phyloP scores from a whole-genome alignment of 176 grass and related monocot species.

The Rhynchospora pubera region DNA sequence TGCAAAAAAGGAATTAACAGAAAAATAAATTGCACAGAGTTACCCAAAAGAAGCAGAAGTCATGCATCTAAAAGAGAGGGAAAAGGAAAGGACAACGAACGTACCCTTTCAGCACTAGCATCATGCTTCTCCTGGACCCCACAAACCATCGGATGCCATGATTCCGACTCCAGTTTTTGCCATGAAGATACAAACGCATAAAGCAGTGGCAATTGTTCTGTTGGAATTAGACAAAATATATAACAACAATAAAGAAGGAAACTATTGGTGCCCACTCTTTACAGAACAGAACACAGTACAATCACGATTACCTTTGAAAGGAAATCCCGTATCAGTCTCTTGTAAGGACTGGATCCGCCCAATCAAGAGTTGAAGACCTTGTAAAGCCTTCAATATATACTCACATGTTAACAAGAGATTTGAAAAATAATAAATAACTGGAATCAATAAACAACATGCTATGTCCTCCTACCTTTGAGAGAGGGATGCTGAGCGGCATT shows the following conservation, averaged over 20 bases:
- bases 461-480: conserved; percentile 57
- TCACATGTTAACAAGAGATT: conserved; percentile 19
- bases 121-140: conserved; percentile 58
- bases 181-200: conserved; percentile 66
- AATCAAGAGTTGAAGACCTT: conserved; percentile 75
- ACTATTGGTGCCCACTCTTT: background rate
- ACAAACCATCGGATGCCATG: conserved; percentile 60
- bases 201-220: conserved; percentile 66
- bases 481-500: conserved; percentile 43
- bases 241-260: background rate
- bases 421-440: conserved; percentile 9
- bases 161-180: conserved; percentile 87
- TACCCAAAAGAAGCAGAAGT: background rate
- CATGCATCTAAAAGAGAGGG: background rate
- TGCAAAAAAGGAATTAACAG: conserved; percentile 16
- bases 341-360: conserved; percentile 70
- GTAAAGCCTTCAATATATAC: conserved; percentile 53
- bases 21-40: background rate
- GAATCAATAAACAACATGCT: background rate
- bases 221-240: background rate
- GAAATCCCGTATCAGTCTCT: conserved; percentile 73
- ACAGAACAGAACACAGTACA: background rate
- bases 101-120: conserved; percentile 62
- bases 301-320: conserved; percentile 51
- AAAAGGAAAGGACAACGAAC: background rate